Conservation (phyloP, 345 rosid genomes). For the Acer negundo region DNA sequence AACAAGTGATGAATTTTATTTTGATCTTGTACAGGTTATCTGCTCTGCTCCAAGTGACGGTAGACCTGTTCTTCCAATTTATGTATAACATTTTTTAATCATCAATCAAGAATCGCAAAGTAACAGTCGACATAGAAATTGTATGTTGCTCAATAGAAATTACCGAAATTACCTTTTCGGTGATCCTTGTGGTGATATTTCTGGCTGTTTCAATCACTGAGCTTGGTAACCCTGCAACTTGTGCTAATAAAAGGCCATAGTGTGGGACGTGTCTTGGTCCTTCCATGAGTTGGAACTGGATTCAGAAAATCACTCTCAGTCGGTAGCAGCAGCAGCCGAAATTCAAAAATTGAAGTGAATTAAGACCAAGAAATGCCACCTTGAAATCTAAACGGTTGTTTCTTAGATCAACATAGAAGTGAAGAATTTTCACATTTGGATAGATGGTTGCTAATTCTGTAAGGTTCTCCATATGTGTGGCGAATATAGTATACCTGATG, state of each 20-base stretch:
- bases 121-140: neutral
- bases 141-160: neutral
- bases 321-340: slow-evolving; percentile 1
- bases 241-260: slow-evolving; percentile 83
- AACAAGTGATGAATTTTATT: neutral
- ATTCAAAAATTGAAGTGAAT: neutral
- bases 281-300: slow-evolving; percentile 79
- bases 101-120: neutral
- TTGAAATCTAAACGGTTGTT: slow-evolving; percentile 85
- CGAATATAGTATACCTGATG: slow-evolving; percentile 80
- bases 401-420: slow-evolving; percentile 67
- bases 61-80: neutral
- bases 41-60: neutral
- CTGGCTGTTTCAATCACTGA: slow-evolving; percentile 82
- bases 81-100: neutral
- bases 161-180: slow-evolving; percentile 49
- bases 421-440: slow-evolving; percentile 85
- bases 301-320: slow-evolving; percentile 10
- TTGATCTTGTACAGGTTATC: neutral
- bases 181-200: slow-evolving; percentile 66
- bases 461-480: slow-evolving; percentile 88
- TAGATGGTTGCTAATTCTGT: slow-evolving; percentile 80
- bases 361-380: slow-evolving; percentile 37
- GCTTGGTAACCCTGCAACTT: slow-evolving; percentile 84
- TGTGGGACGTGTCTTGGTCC: slow-evolving; percentile 77